Evolutionary conservation across 179 eudicot genomes (phyloP).

Genomic region (Corrigiola litoralis): DNA sequence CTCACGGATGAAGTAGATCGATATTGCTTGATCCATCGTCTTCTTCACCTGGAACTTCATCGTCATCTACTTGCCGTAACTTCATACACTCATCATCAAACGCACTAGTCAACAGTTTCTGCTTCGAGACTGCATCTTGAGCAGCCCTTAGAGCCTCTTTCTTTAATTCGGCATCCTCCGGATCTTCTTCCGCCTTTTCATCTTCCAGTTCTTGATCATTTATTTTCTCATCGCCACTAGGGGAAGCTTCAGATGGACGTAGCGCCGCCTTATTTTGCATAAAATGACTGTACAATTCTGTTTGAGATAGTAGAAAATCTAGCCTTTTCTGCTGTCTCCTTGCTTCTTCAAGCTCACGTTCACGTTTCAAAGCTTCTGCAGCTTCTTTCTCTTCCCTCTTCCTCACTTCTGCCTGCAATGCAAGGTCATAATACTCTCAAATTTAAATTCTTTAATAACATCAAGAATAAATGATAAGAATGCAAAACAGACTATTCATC

Average conservation of each 20-base stretch:
- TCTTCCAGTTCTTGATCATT: slow-evolving; percentile 50
- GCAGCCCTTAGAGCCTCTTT: slow-evolving; percentile 94
- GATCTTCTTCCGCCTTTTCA: slow-evolving; percentile 57
- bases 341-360: slow-evolving; percentile 93
- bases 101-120: slow-evolving; percentile 75
- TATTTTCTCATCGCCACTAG: slow-evolving; percentile 37
- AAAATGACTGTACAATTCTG: slow-evolving; percentile 95
- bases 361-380: slow-evolving; percentile 96
- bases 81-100: slow-evolving; percentile 84
- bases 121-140: slow-evolving; percentile 97
- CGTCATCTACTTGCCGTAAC: slow-evolving; percentile 57
- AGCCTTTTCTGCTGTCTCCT: slow-evolving; percentile 91
- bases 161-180: slow-evolving; percentile 77
- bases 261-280: slow-evolving; percentile 81
- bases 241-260: slow-evolving; percentile 48
- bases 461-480: too few species aligned
- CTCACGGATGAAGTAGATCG: slow-evolving; percentile 93
- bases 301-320: slow-evolving; percentile 87
- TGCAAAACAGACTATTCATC: too few species aligned
- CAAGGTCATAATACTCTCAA: background rate
- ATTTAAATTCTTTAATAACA: too few species aligned
- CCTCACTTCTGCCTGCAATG: slow-evolving; percentile 79
- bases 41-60: slow-evolving; percentile 51
- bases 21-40: slow-evolving; percentile 74
- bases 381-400: slow-evolving; percentile 92